phyloP scores from a whole-genome alignment of 371 early-diverging fungal genomes.

The Fennellomyces sp. region DNA sequence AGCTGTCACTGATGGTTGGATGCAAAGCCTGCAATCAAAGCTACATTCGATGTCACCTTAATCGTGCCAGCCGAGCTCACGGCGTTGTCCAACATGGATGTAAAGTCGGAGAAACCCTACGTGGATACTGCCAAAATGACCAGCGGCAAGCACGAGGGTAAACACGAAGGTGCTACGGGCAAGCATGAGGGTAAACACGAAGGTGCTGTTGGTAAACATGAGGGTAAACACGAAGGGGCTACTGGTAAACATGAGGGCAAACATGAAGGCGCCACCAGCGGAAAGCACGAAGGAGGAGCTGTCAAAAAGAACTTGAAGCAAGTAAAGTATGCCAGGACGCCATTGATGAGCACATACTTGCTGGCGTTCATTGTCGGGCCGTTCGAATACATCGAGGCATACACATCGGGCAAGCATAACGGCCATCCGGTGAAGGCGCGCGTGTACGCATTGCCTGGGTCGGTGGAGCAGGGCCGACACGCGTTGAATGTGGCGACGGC shows the following conservation, averaged over 20 bases:
- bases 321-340: constrained; percentile 82
- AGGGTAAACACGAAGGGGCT: constrained; percentile 6
- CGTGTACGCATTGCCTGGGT: constrained; percentile 78
- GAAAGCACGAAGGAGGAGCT: constrained; percentile 11
- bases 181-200: constrained; percentile 12
- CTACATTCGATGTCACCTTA: constrained; percentile 87
- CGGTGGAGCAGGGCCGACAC: constrained; percentile 75
- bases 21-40: constrained; percentile 87
- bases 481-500: constrained; percentile 73
- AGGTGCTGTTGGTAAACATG: constrained; percentile 1
- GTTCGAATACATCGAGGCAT: constrained; percentile 82
- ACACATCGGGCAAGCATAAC: constrained; percentile 60
- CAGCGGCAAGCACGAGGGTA: constrained; percentile 2
- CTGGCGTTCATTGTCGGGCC: constrained; percentile 88
- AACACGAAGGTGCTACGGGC: constrained; percentile 6
- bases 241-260: constrained; percentile 8
- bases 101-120: constrained; percentile 55
- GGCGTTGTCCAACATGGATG: constrained; percentile 90
- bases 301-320: constrained; percentile 44
- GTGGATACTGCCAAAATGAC: constrained; percentile 26
- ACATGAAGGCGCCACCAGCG: background rate
- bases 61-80: constrained; percentile 70
- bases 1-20: too few species aligned
- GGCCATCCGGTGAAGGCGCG: constrained; percentile 67
- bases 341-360: constrained; percentile 89